Base-by-base conservation (phyloP, 768 basidiomycete genomes). In the Tricholoma matsutake region DNA sequence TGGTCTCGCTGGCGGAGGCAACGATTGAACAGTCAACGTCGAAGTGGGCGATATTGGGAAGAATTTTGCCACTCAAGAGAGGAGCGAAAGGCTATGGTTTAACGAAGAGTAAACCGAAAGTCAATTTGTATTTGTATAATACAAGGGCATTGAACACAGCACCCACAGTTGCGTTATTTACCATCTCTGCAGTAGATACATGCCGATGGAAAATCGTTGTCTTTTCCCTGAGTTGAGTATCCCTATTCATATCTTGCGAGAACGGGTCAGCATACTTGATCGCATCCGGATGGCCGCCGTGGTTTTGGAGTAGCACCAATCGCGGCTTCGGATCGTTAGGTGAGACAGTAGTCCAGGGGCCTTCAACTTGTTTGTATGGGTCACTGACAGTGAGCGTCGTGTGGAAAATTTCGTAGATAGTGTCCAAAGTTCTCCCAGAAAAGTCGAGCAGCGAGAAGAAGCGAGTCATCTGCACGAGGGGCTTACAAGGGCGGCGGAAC, bases 1-100 rank as follows among this genome's bases (percentile, higher is more conserved):
- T 63, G 10, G 45, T 60, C 41, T 65, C 60, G 57, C 58, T 60
- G 16, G 49, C 39, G 11, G 31, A 49, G 28, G 39, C 61, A 11
- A 41, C 57, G 2, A 35, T 18, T 22, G n/a, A 22, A 13, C 37
- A 45, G 4, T 56, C 53, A 6, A 59, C 58, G 34, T 65, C 54
- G 32, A 61, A 63, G 29, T 62, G 41, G 4, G 64, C 61, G 18
- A 67, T 63, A 41, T 67, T 57, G 11, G 58, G 56, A 6, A 67
- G 35, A 49, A 67, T 67, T 53, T 63, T 67, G 13, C 18, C 55
- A 47, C 43, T 29, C 7, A 61, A 20, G 14, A 18, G 18, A 20
- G 43, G 43, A 20, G n/a, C 10, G 18, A 18, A 4, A 45, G n/a
- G 18, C 43, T 45, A 20, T 25, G 22, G 22, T 45, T 45, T 45